Percentiles rank a stretch among this genome's conserved stretches.
phyloP scores from a whole-genome alignment of 2,329 filamentous ascomycete genomes.

The Fusarium duplospermum region DNA sequence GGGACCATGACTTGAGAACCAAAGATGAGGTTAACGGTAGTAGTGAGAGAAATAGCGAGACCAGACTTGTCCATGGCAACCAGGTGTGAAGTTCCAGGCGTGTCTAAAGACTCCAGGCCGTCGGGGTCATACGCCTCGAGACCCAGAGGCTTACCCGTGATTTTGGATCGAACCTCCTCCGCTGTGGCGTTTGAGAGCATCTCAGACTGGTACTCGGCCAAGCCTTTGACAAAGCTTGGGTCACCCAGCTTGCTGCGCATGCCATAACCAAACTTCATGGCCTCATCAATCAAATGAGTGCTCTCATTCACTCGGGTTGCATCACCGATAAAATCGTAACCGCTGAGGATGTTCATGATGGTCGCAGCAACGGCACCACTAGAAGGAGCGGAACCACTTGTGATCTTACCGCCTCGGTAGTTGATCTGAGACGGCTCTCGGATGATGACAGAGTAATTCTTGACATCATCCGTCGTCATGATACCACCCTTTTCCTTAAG shows the following conservation, averaged over 20 bases:
- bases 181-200: slow-evolving; percentile 73
- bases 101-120: slow-evolving; percentile 63
- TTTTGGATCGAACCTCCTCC: slow-evolving; percentile 61
- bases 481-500: slow-evolving; percentile 74
- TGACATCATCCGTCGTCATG: slow-evolving; percentile 80
- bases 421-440: slow-evolving; percentile 70
- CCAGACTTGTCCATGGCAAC: slow-evolving; percentile 77
- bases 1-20: slow-evolving; percentile 81
- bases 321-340: slow-evolving; percentile 74
- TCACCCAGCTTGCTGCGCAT: slow-evolving; percentile 80
- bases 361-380: slow-evolving; percentile 78
- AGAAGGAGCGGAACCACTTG: slow-evolving; percentile 75
- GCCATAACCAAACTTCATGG: slow-evolving; percentile 85
- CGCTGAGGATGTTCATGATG: slow-evolving; percentile 79
- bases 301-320: slow-evolving; percentile 66
- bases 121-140: slow-evolving; percentile 58
- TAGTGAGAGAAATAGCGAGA: slow-evolving; percentile 80
- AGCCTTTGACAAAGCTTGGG: slow-evolving; percentile 73
- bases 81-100: slow-evolving; percentile 76
- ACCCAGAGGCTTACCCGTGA: slow-evolving; percentile 56
- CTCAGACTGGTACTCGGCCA: slow-evolving; percentile 70
- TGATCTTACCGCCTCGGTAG: slow-evolving; percentile 78
- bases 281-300: slow-evolving; percentile 85
- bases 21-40: slow-evolving; percentile 84
- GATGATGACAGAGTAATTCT: slow-evolving; percentile 76